Conservation (phyloP, 495 filamentous ascomycete genomes). For the Neurospora sp. region DNA sequence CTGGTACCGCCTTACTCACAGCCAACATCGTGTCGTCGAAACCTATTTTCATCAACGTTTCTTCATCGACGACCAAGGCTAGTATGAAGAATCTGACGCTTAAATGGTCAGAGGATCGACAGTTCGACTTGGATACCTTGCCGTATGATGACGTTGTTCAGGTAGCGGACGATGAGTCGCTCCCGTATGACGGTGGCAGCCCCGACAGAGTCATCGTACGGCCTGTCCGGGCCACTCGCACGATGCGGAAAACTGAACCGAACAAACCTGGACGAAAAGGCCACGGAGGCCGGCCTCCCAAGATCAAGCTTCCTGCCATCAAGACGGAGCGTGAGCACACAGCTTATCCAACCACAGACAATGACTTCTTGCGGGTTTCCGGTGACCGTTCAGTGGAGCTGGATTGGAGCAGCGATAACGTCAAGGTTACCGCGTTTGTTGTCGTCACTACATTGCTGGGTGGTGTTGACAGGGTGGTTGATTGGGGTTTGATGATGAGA, state of each 20-base stretch:
- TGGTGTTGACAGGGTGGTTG: slow-evolving; percentile 55
- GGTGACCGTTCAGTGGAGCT: slow-evolving; percentile 19
- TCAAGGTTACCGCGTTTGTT: slow-evolving; percentile 58
- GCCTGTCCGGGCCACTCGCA: background rate
- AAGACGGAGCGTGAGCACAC: slow-evolving; percentile 31
- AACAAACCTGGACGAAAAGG: background rate
- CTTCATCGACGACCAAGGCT: slow-evolving; percentile 8
- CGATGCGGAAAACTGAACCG: background rate
- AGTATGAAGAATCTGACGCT: slow-evolving; percentile 15
- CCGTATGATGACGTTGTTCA: slow-evolving; percentile 29
- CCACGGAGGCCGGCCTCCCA: slow-evolving; percentile 11
- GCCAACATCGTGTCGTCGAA: slow-evolving; percentile 19
- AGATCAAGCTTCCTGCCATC: slow-evolving; percentile 23
- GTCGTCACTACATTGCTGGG: slow-evolving; percentile 65
- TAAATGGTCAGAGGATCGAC: slow-evolving; percentile 24
- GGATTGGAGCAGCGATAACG: slow-evolving; percentile 31
- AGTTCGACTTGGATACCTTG: slow-evolving; percentile 33
- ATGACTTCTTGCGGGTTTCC: slow-evolving; percentile 27
- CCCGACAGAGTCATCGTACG: background rate
- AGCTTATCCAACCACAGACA: slow-evolving; percentile 23
- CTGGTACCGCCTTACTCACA: slow-evolving; percentile 17
- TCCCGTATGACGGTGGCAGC: background rate
- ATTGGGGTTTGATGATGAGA: slow-evolving; percentile 63
- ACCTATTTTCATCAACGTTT: slow-evolving; percentile 27
- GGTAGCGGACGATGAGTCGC: slow-evolving; percentile 10